Evolutionary conservation across 2,329 filamentous ascomycete species (phyloP).

Genomic region (Ophiostoma tasmaniense): DNA sequence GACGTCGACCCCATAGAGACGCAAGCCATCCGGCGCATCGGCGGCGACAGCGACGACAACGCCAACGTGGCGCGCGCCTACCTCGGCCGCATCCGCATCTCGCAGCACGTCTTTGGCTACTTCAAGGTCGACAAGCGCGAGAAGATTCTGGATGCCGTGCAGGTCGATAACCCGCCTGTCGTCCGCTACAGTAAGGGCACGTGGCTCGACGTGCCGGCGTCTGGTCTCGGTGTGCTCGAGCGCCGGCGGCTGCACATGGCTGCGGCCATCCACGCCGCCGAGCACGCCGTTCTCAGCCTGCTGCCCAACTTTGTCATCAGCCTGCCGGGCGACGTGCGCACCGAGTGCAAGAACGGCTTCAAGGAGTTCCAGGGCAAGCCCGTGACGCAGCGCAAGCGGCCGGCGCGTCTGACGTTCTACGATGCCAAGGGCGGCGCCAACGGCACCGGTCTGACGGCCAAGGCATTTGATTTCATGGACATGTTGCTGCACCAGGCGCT

Average conservation of each 20-base stretch:
- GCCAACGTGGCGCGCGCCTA: constrained; percentile 58
- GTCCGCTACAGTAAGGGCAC: constrained; percentile 78
- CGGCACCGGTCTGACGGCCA: constrained; percentile 79
- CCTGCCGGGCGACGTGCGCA: constrained; percentile 83
- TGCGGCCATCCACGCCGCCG: constrained; percentile 86
- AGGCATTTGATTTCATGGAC: constrained; percentile 90
- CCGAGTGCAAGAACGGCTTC: constrained; percentile 81
- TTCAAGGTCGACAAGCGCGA: constrained; percentile 89
- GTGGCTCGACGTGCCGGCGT: constrained; percentile 86
- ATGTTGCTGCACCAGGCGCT: constrained; percentile 67
- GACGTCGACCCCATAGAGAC: constrained; percentile 92
- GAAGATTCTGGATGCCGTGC: constrained; percentile 80
- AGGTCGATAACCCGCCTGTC: constrained; percentile 89
- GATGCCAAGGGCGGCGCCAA: constrained; percentile 82
- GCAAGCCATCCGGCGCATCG: constrained; percentile 54
- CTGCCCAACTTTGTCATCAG: constrained; percentile 87
- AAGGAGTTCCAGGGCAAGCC: constrained; percentile 64
- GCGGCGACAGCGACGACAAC: background rate
- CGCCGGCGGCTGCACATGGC: constrained; percentile 68
- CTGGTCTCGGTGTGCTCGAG: constrained; percentile 69
- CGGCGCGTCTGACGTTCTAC: constrained; percentile 85
- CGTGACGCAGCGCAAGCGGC: constrained; percentile 61
- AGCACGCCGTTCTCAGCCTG: constrained; percentile 79
- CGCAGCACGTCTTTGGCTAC: constrained; percentile 86
- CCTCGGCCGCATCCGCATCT: constrained; percentile 77